phyloP scores from a whole-genome alignment of 495 filamentous ascomycete species.

The Aspergillus coremiiformis region DNA sequence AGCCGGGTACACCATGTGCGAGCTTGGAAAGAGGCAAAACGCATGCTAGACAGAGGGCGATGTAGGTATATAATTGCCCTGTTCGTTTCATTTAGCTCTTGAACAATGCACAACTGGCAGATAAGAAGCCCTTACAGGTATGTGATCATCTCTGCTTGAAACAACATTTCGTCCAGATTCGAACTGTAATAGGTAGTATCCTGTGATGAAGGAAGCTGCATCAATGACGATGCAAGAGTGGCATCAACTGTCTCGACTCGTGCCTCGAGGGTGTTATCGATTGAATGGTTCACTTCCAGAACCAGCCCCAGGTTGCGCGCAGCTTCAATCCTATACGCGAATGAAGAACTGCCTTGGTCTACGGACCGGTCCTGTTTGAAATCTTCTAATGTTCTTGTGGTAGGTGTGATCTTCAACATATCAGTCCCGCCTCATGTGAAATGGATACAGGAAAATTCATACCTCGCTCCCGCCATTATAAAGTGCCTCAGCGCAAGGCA shows the following conservation, averaged over 20 bases:
- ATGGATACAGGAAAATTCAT: no score
- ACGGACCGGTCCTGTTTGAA: constrained; percentile 11
- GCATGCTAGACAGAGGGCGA: constrained; percentile 50
- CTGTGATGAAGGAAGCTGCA: constrained; percentile 60
- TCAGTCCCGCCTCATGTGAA: no score
- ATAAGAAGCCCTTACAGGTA: constrained; percentile 16
- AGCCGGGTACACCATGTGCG: constrained; percentile 20
- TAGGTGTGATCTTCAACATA: not conserved
- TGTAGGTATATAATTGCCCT: constrained; percentile 65
- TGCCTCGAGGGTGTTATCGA: constrained; percentile 9
- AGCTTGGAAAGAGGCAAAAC: constrained; percentile 17
- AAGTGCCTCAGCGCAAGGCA: constrained; percentile 19
- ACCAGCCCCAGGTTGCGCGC: constrained; percentile 58
- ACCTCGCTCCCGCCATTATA: constrained; percentile 9
- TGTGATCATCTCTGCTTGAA: constrained; percentile 68
- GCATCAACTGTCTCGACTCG: constrained; percentile 48
- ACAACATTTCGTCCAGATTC: constrained; percentile 68
- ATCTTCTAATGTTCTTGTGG: constrained; percentile 6
- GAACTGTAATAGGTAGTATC: constrained; percentile 51
- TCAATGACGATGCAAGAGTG: constrained; percentile 58
- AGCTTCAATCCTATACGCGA: constrained; percentile 38
- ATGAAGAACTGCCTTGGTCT: constrained; percentile 16
- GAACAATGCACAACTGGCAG: not conserved
- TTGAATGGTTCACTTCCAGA: constrained; percentile 40
- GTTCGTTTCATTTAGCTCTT: not conserved